A percentile compares a stretch with the other conserved stretches of the same genome.
Evolutionary conservation across 2,329 filamentous ascomycete genomes (phyloP).

Genomic region (Cercospora canescens): DNA sequence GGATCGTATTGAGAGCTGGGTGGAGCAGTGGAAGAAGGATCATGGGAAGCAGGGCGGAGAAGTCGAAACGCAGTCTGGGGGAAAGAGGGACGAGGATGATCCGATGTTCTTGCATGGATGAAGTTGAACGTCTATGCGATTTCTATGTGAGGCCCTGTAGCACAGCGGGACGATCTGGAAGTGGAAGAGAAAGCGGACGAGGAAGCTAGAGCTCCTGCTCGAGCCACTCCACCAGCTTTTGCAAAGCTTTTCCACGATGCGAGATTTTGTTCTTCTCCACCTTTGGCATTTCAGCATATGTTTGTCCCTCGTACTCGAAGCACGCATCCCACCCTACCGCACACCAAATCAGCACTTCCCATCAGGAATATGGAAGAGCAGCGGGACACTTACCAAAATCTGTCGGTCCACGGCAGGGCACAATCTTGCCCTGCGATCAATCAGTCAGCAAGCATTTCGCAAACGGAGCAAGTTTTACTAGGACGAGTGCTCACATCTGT

Average conservation of each 20-base stretch:
- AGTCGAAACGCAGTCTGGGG: slow-evolving; percentile 26
- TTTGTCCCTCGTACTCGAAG: slow-evolving; percentile 90
- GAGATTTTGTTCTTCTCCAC: slow-evolving; percentile 86
- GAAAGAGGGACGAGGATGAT: slow-evolving; percentile 36
- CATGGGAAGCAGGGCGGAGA: slow-evolving; percentile 43
- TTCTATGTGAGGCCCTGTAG: not conserved
- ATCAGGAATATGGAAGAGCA: not conserved
- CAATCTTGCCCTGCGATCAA: slow-evolving; percentile 68
- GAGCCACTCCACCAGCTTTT: slow-evolving; percentile 79
- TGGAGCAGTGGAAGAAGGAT: slow-evolving; percentile 77
- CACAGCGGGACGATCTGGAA: not conserved
- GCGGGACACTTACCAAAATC: slow-evolving; percentile 71
- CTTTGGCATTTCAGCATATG: slow-evolving; percentile 95
- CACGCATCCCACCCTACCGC: slow-evolving; percentile 88
- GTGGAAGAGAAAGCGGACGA: not conserved
- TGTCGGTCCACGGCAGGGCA: slow-evolving; percentile 75
- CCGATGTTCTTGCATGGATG: slow-evolving; percentile 38
- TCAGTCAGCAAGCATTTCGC: slow-evolving; percentile 13
- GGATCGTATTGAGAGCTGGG: slow-evolving; percentile 78
- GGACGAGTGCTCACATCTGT: slow-evolving; percentile 64
- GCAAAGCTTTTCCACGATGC: slow-evolving; percentile 83
- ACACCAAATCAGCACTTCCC: slow-evolving; percentile 13
- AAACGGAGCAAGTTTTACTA: not conserved
- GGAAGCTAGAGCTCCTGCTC: slow-evolving; percentile 33
- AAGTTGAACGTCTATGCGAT: slow-evolving; percentile 4